These are phyloP conservation scores for Lolium rigidum DNA, from an alignment of 176 grass and related monocot genomes.

Conservation along the genomic window DNA sequence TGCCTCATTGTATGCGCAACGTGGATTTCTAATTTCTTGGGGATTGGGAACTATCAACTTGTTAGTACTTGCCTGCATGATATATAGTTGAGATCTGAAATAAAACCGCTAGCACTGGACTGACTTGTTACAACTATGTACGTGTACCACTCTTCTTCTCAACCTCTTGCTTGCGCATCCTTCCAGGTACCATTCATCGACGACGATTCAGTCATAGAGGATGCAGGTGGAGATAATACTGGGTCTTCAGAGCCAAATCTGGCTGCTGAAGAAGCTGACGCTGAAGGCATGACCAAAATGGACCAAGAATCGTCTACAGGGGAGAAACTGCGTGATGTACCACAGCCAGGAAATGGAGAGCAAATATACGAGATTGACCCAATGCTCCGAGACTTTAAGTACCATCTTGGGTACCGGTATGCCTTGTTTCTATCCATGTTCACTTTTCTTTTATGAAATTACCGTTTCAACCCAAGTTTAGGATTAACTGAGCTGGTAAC, in stretches of 20 bases:
- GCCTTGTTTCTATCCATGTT: slow-evolving; percentile 20
- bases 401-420: slow-evolving; percentile 87
- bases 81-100: slow-evolving; percentile 8
- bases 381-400: slow-evolving; percentile 51
- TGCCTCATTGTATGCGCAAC: background rate
- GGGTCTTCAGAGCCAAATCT: slow-evolving; percentile 20
- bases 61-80: slow-evolving; percentile 8
- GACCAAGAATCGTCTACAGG: slow-evolving; percentile 35
- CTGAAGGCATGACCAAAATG: slow-evolving; percentile 31
- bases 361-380: slow-evolving; percentile 81
- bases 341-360: slow-evolving; percentile 59
- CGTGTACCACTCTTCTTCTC: slow-evolving; percentile 24
- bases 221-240: slow-evolving; percentile 41
- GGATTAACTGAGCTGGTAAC: background rate
- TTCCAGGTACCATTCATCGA: slow-evolving; percentile 54
- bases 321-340: slow-evolving; percentile 49
- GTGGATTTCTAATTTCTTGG: slow-evolving; percentile 18
- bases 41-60: background rate
- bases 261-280: slow-evolving; percentile 12
- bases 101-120: background rate
- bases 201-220: slow-evolving; percentile 23
- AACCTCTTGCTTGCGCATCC: slow-evolving; percentile 10
- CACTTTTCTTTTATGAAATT: slow-evolving; percentile 14
- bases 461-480: background rate
- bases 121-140: background rate